These are phyloP conservation scores for Ophiognomonia clavigignenti-juglandacearum DNA, from an alignment of 2,329 filamentous ascomycete species.

Conservation along the genomic window DNA sequence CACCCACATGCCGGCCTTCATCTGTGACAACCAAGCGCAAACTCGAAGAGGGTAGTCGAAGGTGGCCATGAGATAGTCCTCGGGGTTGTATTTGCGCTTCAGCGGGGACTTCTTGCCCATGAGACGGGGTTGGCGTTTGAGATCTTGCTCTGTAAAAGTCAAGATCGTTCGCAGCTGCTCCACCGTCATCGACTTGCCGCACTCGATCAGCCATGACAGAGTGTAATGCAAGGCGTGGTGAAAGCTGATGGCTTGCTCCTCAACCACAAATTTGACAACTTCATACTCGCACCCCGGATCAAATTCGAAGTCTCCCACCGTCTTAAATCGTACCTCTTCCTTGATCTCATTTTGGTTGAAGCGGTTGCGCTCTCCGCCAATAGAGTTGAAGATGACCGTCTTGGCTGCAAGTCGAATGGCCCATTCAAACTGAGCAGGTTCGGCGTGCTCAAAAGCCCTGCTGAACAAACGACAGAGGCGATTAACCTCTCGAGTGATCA, in stretches of 20 bases:
- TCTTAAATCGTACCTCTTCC: conserved; percentile 78
- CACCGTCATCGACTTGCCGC: conserved; percentile 68
- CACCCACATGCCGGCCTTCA: conserved; percentile 98
- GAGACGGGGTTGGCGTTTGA: conserved; percentile 59
- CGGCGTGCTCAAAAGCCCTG: conserved; percentile 72
- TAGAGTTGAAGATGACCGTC: conserved; percentile 80
- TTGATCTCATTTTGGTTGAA: conserved; percentile 88
- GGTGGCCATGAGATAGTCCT: conserved; percentile 78
- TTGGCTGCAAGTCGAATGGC: conserved; percentile 74
- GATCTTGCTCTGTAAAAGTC: conserved; percentile 65
- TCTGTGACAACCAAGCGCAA: conserved; percentile 94
- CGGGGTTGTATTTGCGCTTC: conserved; percentile 53
- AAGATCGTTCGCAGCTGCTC: conserved; percentile 65
- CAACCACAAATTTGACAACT: conserved; percentile 83
- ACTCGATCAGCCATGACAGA: conserved; percentile 91
- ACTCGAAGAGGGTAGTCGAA: conserved; percentile 93
- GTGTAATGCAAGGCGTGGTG: conserved; percentile 96
- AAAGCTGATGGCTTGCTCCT: conserved; percentile 89
- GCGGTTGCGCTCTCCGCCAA: conserved; percentile 80
- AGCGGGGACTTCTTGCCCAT: conserved; percentile 57
- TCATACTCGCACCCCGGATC: conserved; percentile 56
- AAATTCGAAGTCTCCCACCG: conserved; percentile 73
- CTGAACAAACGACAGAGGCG: conserved; percentile 83
- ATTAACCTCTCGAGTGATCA: conserved; percentile 94
- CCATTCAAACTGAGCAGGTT: conserved; percentile 37